Evolutionary conservation across 1,284 basidiomycete species (phyloP), one percentile per base, ranked within the genome.

Genomic region (Ustilago loliicola): DNA sequence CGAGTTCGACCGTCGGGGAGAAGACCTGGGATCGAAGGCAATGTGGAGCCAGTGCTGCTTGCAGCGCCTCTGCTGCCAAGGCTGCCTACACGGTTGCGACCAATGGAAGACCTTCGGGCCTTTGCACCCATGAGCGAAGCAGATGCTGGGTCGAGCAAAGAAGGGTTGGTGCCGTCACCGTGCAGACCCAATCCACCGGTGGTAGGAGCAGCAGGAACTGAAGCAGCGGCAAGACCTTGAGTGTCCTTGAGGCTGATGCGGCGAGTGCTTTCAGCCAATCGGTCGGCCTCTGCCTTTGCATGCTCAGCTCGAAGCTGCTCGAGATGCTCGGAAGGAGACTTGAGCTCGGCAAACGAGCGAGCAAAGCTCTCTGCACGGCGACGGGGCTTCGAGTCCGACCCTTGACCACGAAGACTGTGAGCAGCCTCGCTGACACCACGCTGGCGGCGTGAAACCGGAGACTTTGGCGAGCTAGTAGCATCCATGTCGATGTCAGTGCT

Each of bases 1-100:
- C 75, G 75, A n/a, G 75, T 77, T 29, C 75, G 70, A 30, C 75
- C 75, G 40, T 77, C 75, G 15, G 75, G 75, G n/a, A 77, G 54
- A 21, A 77, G 64, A 21, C 75, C 75, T 10, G 71, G 71, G 15
- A 67, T 59, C 10, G 66, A 40, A 45, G 67, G 71, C 21, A 71
- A 77, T 19, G 38, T 45, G 23, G 64, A 66, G 6, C 64, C 66
- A 9, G 69, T 56, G 45, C 61, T 61, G 66, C 75, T 69, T 3
- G 25, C 59, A 9, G 36, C 29, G 7, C 25, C 52, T 13, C 55
- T 50, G 50, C 66, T 66, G 21, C 27, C 57, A 30, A 55, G 9
- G n/a, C 71, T 73, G 7, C 53, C 52, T 7, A 56, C n/a, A 10
- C 63, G 52, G 21, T 36, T 63, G 29, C 70, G 60, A 19, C 45